Evolutionary conservation across 1,284 basidiomycete genomes (phyloP).

Genomic region (Limonomyces culmigenus): DNA sequence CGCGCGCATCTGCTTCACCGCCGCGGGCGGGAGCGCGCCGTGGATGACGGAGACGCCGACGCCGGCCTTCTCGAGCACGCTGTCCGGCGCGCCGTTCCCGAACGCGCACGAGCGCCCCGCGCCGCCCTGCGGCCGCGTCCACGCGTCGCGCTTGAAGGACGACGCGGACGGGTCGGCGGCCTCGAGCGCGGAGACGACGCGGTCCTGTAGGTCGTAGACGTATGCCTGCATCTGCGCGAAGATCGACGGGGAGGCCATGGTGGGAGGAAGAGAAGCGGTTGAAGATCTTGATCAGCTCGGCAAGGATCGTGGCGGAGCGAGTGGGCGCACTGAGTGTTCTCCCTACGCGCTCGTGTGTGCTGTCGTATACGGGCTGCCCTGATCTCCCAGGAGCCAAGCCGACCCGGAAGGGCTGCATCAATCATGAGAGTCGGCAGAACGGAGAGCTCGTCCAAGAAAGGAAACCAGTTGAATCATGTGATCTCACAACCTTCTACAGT

Average conservation of each 20-base stretch:
- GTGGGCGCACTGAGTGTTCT: too few relatives aligned
- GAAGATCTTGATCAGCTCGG: too few relatives aligned
- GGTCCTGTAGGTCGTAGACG: slow-evolving; percentile 65
- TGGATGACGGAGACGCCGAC: slow-evolving; percentile 93
- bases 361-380: too few relatives aligned
- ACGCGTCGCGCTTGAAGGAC: slow-evolving; percentile 75
- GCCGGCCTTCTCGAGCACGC: slow-evolving; percentile 88
- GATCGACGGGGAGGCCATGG: slow-evolving; percentile 50
- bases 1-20: slow-evolving; percentile 87
- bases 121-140: slow-evolving; percentile 76
- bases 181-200: slow-evolving; percentile 73
- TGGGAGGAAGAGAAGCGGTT: too few relatives aligned
- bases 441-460: too few relatives aligned
- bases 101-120: slow-evolving; percentile 83
- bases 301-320: too few relatives aligned
- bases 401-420: too few relatives aligned
- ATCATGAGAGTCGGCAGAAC: too few relatives aligned
- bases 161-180: slow-evolving; percentile 57
- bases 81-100: slow-evolving; percentile 15
- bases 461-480: too few relatives aligned
- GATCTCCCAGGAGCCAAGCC: too few relatives aligned
- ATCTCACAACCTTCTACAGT: too few relatives aligned
- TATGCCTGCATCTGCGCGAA: slow-evolving; percentile 69
- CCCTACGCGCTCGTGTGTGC: too few relatives aligned
- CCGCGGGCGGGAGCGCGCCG: slow-evolving; percentile 74